phyloP scores from a whole-genome alignment of 352 stramenopile species.

The Globisporangium mamillatum region DNA sequence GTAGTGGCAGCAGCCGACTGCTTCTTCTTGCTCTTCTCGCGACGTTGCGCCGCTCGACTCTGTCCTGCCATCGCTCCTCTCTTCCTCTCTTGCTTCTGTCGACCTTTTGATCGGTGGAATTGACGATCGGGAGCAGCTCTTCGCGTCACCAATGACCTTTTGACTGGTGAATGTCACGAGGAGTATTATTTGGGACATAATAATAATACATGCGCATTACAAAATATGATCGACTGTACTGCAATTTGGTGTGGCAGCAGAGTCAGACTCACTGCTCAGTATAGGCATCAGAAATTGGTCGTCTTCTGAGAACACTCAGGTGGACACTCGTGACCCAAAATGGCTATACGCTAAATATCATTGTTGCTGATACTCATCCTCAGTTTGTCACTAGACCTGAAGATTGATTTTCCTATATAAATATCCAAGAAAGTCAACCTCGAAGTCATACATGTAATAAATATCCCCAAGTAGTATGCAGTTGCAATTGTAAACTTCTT shows the following conservation, averaged over 20 bases:
- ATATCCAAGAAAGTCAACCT: too few relatives aligned
- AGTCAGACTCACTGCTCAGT: not conserved
- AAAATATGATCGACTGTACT: not conserved
- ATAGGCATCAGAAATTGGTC: not conserved
- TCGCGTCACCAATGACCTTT: constrained; percentile 13
- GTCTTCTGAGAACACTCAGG: not conserved
- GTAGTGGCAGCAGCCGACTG: not conserved
- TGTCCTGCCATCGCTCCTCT: constrained; percentile 27
- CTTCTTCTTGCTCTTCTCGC: constrained; percentile 43
- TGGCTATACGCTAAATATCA: not conserved
- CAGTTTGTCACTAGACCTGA: too few relatives aligned
- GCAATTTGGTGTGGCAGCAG: not conserved
- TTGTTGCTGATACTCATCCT: too few relatives aligned
- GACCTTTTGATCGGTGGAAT: not conserved
- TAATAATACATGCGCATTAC: not conserved
- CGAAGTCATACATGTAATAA: too few relatives aligned
- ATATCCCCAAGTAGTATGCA: too few relatives aligned
- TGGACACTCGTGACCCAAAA: not conserved
- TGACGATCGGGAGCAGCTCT: not conserved
- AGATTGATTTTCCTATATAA: too few relatives aligned
- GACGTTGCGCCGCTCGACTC: constrained; percentile 39
- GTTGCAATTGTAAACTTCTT: too few relatives aligned
- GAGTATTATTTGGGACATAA: not conserved
- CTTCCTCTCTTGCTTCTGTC: not conserved
- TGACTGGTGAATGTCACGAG: constrained; percentile 8